Base-by-base conservation (phyloP, 1,139 yeast species). In the Pichiaceae sp. region DNA sequence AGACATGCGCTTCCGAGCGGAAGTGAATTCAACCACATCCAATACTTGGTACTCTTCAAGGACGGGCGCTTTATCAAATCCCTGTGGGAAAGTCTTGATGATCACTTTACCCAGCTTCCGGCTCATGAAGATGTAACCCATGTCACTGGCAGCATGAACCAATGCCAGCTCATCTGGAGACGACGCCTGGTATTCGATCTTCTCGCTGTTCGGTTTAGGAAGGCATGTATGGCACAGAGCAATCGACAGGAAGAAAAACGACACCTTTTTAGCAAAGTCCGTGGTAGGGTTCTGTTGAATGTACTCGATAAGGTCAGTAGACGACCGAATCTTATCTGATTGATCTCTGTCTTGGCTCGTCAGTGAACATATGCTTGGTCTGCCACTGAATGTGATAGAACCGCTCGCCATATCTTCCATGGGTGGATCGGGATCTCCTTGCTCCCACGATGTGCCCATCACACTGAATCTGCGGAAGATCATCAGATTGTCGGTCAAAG, bases 121-220 rank as follows among this genome's bases (percentile, higher is more conserved):
- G 42, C 85, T 87, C 42, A 67, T 70, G 7, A 87, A 81, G 20
- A 89, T 78, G 56, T 68, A 93, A 0, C 98, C 98, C 65, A 91
- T 68, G 54, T 91, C 98, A 46, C 95, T 69, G 0, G 98, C 98
- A 1, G 97, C 98, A 40, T 82, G 77, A 2, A 91, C 91, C 30
- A 91, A 65, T 0, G 99, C 98, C 38, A 89, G 60, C 56, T 91
- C 99, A 62, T 91, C 98, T 0, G 98, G 98, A 0, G 97, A 89
- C 0, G 97, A 78, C 0, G 97, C 86, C 54, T 87, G 96, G 50
- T 89, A 93, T 34, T 73, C 75, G 17, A 87, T 71, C 31, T 36
- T 40, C 11, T 32, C 31, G 2, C 17, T 30, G 5, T 15, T 20
- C 26, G 34, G 40, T 32, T 78, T 78, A 1, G 98, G 97, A 33